Conservation (phyloP, 495 filamentous ascomycete species). For the Hyphodiscus hymeniophilus region DNA sequence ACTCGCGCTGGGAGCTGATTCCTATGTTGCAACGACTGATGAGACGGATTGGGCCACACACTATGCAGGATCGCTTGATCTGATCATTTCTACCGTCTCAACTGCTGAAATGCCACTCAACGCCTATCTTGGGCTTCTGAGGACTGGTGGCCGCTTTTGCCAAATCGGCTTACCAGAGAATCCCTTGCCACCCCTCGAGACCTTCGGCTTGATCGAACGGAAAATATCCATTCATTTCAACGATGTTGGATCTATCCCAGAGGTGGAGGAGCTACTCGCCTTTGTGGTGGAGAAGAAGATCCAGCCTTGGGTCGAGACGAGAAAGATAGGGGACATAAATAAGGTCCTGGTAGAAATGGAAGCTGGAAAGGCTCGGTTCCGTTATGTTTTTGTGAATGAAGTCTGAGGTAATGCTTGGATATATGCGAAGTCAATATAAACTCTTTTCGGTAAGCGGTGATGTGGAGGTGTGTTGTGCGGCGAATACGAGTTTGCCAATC, state of each 20-base stretch:
- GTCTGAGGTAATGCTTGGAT: too few species aligned
- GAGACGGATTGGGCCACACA: neutral
- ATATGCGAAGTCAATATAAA: too few species aligned
- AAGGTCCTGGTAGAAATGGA: constrained; percentile 18
- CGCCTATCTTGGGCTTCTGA: neutral
- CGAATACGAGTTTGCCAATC: too few species aligned
- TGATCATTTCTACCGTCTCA: neutral
- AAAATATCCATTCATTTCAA: neutral
- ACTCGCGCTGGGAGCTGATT: neutral
- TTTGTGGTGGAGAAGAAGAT: neutral
- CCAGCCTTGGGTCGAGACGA: neutral
- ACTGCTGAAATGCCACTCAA: neutral
- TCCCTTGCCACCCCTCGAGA: neutral
- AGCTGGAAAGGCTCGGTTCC: constrained; percentile 55
- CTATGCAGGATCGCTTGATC: neutral
- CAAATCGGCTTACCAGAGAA: neutral
- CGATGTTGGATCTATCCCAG: neutral
- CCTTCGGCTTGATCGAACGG: neutral
- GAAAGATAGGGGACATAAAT: neutral
- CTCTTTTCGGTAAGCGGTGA: too few species aligned
- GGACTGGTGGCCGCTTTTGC: neutral
- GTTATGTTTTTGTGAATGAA: too few species aligned
- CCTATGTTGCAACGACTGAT: neutral
- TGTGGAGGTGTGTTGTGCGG: too few species aligned
- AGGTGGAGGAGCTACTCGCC: neutral